Conservation (phyloP, 2,329 filamentous ascomycete genomes). For the Lachnellula arida region DNA sequence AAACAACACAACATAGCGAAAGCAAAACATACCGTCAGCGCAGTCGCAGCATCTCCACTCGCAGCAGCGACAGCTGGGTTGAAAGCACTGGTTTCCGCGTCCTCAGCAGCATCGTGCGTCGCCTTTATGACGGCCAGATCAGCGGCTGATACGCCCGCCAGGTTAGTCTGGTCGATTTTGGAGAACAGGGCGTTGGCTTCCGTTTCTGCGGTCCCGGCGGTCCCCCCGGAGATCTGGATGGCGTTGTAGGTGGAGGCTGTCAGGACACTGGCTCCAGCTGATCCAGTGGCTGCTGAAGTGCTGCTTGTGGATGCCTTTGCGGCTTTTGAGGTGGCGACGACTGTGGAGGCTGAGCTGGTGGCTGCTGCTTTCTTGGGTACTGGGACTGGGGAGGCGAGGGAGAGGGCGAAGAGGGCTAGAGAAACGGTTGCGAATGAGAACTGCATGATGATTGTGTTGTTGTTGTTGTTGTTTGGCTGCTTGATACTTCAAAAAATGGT, state of each 20-base stretch:
- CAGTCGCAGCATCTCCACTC: slow-evolving; percentile 40
- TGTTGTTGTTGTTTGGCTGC: slow-evolving; percentile 1
- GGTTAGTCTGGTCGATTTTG: slow-evolving; percentile 39
- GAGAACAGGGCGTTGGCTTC: slow-evolving; percentile 40
- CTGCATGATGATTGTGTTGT: slow-evolving; percentile 28
- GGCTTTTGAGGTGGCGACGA: slow-evolving; percentile 8
- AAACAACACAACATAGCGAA: neutral
- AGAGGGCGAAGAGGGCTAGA: slow-evolving; percentile 22
- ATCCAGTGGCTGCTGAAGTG: neutral
- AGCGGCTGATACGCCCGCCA: slow-evolving; percentile 38
- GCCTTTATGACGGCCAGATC: slow-evolving; percentile 47
- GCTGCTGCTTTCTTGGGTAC: slow-evolving; percentile 12
- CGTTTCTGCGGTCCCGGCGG: slow-evolving; percentile 41
- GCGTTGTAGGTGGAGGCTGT: slow-evolving; percentile 38
- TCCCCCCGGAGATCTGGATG: slow-evolving; percentile 44
- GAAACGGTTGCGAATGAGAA: slow-evolving; percentile 32
- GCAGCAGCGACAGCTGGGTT: slow-evolving; percentile 49
- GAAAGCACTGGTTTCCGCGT: slow-evolving; percentile 49
- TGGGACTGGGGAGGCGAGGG: slow-evolving; percentile 30
- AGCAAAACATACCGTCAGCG: slow-evolving; percentile 38
- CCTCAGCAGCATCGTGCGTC: slow-evolving; percentile 49
- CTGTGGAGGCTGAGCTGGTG: slow-evolving; percentile 8
- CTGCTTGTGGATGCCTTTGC: slow-evolving; percentile 8
- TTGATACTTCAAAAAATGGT: slow-evolving; percentile 1
- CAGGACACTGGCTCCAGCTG: slow-evolving; percentile 30